Percentiles rank a stretch among this genome's conserved stretches.
phyloP scores from a whole-genome alignment of 768 basidiomycete species.

The Aureoboletus auriporus region DNA sequence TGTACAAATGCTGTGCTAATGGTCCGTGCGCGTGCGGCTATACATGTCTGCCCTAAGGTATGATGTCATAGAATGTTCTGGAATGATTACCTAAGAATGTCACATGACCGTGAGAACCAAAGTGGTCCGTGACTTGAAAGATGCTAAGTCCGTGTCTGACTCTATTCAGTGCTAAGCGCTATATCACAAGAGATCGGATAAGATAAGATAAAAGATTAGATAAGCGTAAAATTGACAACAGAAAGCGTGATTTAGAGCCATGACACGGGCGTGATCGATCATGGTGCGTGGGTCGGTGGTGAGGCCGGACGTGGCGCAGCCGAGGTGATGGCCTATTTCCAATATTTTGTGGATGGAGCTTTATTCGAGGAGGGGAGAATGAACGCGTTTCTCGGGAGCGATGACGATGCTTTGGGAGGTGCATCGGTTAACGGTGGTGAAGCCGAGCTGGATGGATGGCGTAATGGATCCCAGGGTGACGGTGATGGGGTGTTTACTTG shows the following conservation, averaged over 20 bases:
- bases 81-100: too few species aligned
- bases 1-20: too few species aligned
- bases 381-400: slow-evolving; percentile 97
- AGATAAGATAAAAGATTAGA: too few species aligned
- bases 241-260: slow-evolving; percentile 88
- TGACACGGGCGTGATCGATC: slow-evolving; percentile 99
- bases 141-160: too few species aligned
- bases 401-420: slow-evolving; percentile 90
- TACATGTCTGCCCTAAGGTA: too few species aligned
- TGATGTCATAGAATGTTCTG: too few species aligned
- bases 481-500: slow-evolving; percentile 53
- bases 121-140: too few species aligned
- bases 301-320: slow-evolving; percentile 96
- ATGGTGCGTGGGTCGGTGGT: slow-evolving; percentile 98
- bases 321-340: slow-evolving; percentile 97
- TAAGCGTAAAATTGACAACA: too few species aligned
- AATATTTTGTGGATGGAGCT: slow-evolving; percentile 99
- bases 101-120: too few species aligned
- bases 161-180: too few species aligned
- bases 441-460: slow-evolving; percentile 69
- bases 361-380: slow-evolving; percentile 92
- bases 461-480: slow-evolving; percentile 2
- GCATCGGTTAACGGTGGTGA: slow-evolving; percentile 93
- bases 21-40: too few species aligned
- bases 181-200: too few species aligned